Evolutionary conservation across 1,284 basidiomycete genomes (phyloP).

Genomic region (Heterobasidion occidentale): DNA sequence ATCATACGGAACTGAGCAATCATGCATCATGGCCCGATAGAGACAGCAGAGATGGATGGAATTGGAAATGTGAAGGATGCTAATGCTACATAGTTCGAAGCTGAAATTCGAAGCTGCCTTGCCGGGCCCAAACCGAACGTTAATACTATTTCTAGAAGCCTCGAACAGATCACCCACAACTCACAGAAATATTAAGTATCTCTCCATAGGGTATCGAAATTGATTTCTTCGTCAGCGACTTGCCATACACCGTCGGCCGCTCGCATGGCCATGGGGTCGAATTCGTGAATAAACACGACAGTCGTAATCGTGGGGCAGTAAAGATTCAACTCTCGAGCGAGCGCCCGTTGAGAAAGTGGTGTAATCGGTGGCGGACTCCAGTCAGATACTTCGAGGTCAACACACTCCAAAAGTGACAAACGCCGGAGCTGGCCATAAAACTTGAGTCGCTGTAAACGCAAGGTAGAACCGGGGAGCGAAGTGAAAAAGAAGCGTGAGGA

Average conservation of each 20-base stretch:
- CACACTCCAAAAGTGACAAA: conserved; percentile 37
- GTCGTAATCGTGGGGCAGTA: conserved; percentile 43
- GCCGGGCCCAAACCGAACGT: not conserved
- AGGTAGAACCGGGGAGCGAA: conserved; percentile 1
- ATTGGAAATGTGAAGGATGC: not conserved
- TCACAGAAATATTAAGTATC: conserved; percentile 26
- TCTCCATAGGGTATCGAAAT: conserved; percentile 43
- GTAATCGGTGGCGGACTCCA: conserved; percentile 52
- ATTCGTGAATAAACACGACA: conserved; percentile 52
- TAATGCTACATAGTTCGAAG: not conserved
- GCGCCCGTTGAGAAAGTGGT: conserved; percentile 42
- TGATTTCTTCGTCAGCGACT: conserved; percentile 31
- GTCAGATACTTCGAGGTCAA: conserved; percentile 55
- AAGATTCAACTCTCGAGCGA: conserved; percentile 49
- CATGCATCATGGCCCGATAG: not conserved
- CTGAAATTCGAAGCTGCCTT: not conserved
- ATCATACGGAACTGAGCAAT: not conserved
- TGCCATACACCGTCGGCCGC: conserved; percentile 31
- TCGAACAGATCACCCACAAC: not conserved
- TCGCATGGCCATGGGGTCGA: conserved; percentile 45
- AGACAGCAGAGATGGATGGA: not conserved
- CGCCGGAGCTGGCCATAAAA: conserved; percentile 53
- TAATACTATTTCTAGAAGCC: not conserved
- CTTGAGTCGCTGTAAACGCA: conserved; percentile 36
- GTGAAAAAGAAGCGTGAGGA: conserved; percentile 3